Base-by-base conservation (phyloP, 208 protist species). In the Porcisia hertigi region DNA sequence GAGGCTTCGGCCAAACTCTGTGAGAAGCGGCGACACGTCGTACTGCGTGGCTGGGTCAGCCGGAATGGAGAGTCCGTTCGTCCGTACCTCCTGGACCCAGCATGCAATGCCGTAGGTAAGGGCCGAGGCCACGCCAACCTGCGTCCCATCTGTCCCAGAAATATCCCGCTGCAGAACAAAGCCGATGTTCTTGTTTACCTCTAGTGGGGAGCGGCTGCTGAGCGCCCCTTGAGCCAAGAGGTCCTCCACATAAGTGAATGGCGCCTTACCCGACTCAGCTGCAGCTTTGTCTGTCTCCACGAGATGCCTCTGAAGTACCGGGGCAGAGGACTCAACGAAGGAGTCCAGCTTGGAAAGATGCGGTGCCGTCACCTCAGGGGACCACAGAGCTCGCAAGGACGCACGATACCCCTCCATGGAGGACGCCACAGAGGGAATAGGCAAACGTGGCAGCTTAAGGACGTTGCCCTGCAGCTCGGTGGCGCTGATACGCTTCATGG, bases 1-100 rank as follows among this genome's bases (percentile, higher is more conserved):
- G n/a, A 90, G 80, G 47, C 87, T 93, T 9, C 90, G 85, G 5
- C 90, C 92, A 66, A 96, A 94, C 77, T 96, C 86, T 3, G 79
- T 83, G 58, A 86, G 70, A 9, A 95, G 70, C 39, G 90, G 89
- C 14, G 90, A 94, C 59, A 96, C 65, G 67, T 96, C 92, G 41
- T 77, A 86, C 41, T 86, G 73, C 54, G 67, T 71, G 64, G 83
- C 58, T 3, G 81, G 62, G 30, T 69, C 69, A 6, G 83, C 66
- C 1, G 71, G 49, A 47, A 90, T 80, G 49, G 74, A 64, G 41
- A 96, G 30, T 14, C 91, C 91, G 0, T 86, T 54, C 54, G 72
- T 79, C 65, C 78, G 60, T 16, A 82, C 58, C 18, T 87, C 73
- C 34, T 87, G 58, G 1, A 94, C 73, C 86, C 86, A 96, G 41